Base-by-base conservation (phyloP, 768 basidiomycete species). In the Hygrocybe coccinea region DNA sequence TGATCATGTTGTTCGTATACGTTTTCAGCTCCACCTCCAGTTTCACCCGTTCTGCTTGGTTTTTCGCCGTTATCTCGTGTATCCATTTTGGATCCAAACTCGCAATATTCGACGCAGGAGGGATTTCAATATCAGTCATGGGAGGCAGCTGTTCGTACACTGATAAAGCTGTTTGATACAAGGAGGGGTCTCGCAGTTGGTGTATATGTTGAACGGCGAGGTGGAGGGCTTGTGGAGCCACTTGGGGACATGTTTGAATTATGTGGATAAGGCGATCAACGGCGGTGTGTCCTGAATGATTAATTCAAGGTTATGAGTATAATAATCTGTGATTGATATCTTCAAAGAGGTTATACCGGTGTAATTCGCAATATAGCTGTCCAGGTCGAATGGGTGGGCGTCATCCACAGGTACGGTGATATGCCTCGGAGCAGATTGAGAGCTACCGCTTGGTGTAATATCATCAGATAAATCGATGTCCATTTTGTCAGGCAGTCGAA, bases 1-100 rank as follows among this genome's bases (percentile, higher is more conserved):
- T 98, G 77, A 98, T 97, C 86, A 97, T 87, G 68, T 97, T 98
- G 63, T 90, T 94, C 60, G 85, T 80, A 66, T 97, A 97, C 10
- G 88, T 91, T 80, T 93, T 95, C 65, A 97, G 76, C 68, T 98
- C 95, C 5, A 94, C 87, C 73, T 97, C 95, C 56, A 97, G 74
- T 68, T 87, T 91, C n/a, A 79, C 81, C 56, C 76, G 77, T 65
- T 95, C 91, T n/a, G 80, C 79, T 58, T 77, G 73, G 63, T 89
- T 91, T 69, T 79, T 83, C 57, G 79, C 75, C 41, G 75, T 74
- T 25, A 74, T 79, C 61, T 86, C 82, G 41, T 94, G 89, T 15
- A 83, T 70, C 94, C 92, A 97, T 10, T 73, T 76, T 54, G 77
- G 73, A 64, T 95, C 86, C 25, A 86, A 64, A 43, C 71, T 64